These are phyloP conservation scores for Agapanthus africanus DNA, from an alignment of 106 monocot species.

Conservation along the genomic window DNA sequence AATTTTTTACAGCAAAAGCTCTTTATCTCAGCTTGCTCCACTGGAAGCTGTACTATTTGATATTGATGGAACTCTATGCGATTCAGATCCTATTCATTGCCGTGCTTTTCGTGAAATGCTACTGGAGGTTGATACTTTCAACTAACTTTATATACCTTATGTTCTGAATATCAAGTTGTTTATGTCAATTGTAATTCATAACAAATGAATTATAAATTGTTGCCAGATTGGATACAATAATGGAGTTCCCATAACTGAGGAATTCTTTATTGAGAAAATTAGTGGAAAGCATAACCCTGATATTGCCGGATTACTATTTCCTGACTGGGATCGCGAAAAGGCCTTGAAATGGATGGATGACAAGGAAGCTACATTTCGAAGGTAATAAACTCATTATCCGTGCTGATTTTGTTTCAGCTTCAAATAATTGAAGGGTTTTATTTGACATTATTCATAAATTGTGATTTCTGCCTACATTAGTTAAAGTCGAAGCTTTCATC, in stretches of 20 bases:
- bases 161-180: too few species aligned
- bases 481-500: too few species aligned
- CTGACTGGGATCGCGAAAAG: constrained; percentile 51
- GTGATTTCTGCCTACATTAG: too few species aligned
- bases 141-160: too few species aligned
- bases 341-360: constrained; percentile 68
- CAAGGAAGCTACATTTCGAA: constrained; percentile 68
- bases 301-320: constrained; percentile 44
- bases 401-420: too few species aligned
- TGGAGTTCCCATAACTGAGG: constrained; percentile 61
- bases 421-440: too few species aligned
- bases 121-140: constrained; percentile 33
- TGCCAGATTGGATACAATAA: constrained; percentile 56
- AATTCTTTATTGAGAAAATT: constrained; percentile 46
- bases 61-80: constrained; percentile 65
- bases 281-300: constrained; percentile 68
- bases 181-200: constrained; percentile 21
- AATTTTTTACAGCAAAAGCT: constrained; percentile 16
- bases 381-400: constrained; percentile 18
- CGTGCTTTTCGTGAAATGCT: constrained; percentile 65
- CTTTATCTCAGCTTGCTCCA: constrained; percentile 38
- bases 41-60: constrained; percentile 66
- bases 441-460: too few species aligned
- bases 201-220: constrained; percentile 8
- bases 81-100: constrained; percentile 74